Evolutionary conservation across 2,329 filamentous ascomycete genomes (phyloP).

Genomic region (Neospermospora avenae): DNA sequence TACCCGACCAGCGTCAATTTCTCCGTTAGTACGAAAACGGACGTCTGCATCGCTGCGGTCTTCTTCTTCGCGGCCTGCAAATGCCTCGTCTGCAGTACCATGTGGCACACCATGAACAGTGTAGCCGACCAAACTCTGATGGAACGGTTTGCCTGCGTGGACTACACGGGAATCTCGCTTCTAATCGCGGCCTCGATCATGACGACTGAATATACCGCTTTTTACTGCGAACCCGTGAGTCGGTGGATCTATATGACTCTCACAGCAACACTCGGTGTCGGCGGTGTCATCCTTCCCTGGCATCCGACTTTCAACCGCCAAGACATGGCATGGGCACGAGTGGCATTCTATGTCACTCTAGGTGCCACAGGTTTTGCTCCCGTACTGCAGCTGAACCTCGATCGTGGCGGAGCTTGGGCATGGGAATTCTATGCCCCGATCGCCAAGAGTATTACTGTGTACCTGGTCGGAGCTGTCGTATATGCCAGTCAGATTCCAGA

Average conservation of each 20-base stretch:
- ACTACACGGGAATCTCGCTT: conserved; percentile 96
- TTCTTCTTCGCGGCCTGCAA: conserved; percentile 97
- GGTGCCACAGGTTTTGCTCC: conserved; percentile 87
- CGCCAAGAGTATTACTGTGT: conserved; percentile 80
- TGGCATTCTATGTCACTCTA: conserved; percentile 86
- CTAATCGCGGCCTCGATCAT: conserved; percentile 95
- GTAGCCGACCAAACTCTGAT: conserved; percentile 87
- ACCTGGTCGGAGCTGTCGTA: conserved; percentile 77
- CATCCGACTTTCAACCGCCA: conserved; percentile 89
- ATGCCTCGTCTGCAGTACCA: conserved; percentile 88
- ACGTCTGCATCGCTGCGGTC: conserved; percentile 85
- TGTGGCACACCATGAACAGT: conserved; percentile 99
- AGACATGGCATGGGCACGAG: conserved; percentile 90
- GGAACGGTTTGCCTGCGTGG: conserved; percentile 94
- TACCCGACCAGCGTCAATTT: conserved; percentile 90
- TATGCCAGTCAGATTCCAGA: conserved; percentile 94
- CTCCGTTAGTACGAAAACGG: conserved; percentile 77
- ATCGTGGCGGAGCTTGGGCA: conserved; percentile 77
- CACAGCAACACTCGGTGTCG: conserved; percentile 77
- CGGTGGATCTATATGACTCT: conserved; percentile 82
- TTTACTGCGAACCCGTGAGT: conserved; percentile 91
- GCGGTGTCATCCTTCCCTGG: conserved; percentile 91
- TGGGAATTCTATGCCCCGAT: conserved; percentile 86
- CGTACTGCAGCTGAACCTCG: conserved; percentile 75
- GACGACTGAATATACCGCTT: conserved; percentile 97